Evolutionary conservation across 202 grass and related monocot genomes (phyloP).

Genomic region (Hordeum pubiflorum): DNA sequence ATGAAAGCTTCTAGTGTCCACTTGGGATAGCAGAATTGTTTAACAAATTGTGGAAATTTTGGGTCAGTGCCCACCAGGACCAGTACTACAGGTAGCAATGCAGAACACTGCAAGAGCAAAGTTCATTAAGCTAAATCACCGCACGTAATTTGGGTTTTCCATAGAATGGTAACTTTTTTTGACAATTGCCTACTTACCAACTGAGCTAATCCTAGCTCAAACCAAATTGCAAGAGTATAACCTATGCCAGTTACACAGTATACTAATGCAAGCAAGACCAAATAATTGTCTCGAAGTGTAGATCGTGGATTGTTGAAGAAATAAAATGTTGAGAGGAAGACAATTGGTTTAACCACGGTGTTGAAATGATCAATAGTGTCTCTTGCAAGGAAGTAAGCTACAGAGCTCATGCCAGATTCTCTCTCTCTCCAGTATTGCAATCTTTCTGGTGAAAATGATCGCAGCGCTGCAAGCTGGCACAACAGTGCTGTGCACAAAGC

Average conservation of each 20-base stretch:
- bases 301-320: conserved; percentile 80
- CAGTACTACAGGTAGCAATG: conserved; percentile 70
- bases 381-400: conserved; percentile 88
- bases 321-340: conserved; percentile 78
- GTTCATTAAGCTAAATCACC: conserved; percentile 28
- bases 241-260: conserved; percentile 88
- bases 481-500: conserved; percentile 52
- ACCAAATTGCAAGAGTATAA: conserved; percentile 77
- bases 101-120: conserved; percentile 52
- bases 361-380: conserved; percentile 85
- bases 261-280: conserved; percentile 57
- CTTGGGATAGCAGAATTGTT: conserved; percentile 55
- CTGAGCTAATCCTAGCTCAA: conserved; percentile 73
- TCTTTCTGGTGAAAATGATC: conserved; percentile 75
- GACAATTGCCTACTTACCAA: conserved; percentile 37
- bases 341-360: conserved; percentile 52
- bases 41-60: conserved; percentile 31
- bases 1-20: conserved; percentile 76
- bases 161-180: background rate
- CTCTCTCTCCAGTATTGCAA: conserved; percentile 76
- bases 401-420: conserved; percentile 74
- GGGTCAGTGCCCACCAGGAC: conserved; percentile 47
- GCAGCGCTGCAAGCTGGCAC: conserved; percentile 63
- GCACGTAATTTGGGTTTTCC: background rate
- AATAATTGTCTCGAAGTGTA: conserved; percentile 55